Base-by-base conservation (phyloP, 352 stramenopile genomes). In the Thraustochytrium striatum region DNA sequence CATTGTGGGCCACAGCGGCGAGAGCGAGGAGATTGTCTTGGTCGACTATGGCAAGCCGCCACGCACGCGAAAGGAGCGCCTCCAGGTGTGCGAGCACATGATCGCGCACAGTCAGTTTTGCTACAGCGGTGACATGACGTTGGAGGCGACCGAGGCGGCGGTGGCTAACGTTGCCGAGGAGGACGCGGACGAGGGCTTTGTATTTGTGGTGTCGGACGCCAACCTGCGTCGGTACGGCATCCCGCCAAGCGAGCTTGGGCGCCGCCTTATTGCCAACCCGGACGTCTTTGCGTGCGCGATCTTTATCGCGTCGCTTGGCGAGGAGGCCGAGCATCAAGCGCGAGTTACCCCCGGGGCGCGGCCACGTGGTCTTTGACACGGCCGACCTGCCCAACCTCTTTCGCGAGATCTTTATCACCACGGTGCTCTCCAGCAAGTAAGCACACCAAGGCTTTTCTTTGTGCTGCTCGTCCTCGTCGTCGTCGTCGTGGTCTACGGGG, bases 71-170 rank as follows among this genome's bases (percentile, higher is more conserved):
- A 94, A 93, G 35, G 89, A 94, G 72, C 86, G 91, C 13, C 85
- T 98, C 58, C 89, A 89, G 82, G 84, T 98, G 21, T 84, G 98
- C 21, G 87, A 98, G 82, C 86, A 87, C 16, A 97, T 98, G 90
- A 88, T 96, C 19, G 94, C 93, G n/a, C 93, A 98, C 80, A 92
- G 91, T 33, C 93, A 97, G 83, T 98, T 96, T 86, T 97, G 90
- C 59, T 89, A 87, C 59, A 93, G 88, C 39, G 93, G 94, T 30
- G 94, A 98, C 81, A 89, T 95, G 81, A 98, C 94, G 0, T 86
- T 98, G 25, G 91, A 97, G 79, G 93, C 92, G 13, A 95, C 97
- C 13, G 86, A 91, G 61, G 79, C 85, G 36, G 93, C 89, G 3
- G 86, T 97, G 30, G 59, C 87, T 61, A 85, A 88, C 11, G 88